Evolutionary conservation across 1,284 basidiomycete species (phyloP).

Genomic region (Tylopilus sp.): DNA sequence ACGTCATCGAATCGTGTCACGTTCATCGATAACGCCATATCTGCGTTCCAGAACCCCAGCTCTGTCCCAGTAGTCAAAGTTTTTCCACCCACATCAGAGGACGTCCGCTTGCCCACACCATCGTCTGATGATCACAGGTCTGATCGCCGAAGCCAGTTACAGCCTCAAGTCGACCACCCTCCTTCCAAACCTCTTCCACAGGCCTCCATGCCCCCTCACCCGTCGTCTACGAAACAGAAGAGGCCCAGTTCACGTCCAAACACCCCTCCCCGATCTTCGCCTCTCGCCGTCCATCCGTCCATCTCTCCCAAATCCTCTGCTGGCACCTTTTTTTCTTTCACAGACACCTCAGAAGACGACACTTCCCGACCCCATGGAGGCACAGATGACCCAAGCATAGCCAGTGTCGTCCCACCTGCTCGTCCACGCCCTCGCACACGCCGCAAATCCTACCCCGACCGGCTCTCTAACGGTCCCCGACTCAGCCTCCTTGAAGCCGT

Average conservation of each 20-base stretch:
- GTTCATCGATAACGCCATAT: conserved; percentile 11
- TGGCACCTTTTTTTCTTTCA: conserved; percentile 27
- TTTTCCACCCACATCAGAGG: conserved; percentile 10
- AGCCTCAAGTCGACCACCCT: conserved; percentile 3
- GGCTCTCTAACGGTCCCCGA: conserved; percentile 21
- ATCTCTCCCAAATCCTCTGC: conserved; percentile 31
- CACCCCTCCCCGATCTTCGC: conserved; percentile 19
- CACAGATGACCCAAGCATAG: neutral
- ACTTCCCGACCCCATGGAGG: neutral
- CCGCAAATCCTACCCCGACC: conserved; percentile 28
- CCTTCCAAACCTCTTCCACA: conserved; percentile 3
- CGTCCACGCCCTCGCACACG: conserved; percentile 24
- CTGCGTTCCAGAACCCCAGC: neutral
- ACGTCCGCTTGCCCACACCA: neutral
- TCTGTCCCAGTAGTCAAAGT: conserved; percentile 14
- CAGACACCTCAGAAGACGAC: conserved; percentile 19
- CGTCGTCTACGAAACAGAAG: conserved; percentile 7
- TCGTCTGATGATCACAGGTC: neutral
- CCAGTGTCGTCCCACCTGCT: conserved; percentile 4
- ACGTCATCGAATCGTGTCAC: conserved; percentile 6
- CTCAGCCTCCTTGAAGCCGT: conserved; percentile 32
- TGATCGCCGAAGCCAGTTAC: conserved; percentile 8
- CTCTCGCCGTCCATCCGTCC: conserved; percentile 11
- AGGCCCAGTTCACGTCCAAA: conserved; percentile 17
- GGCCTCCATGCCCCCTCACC: conserved; percentile 2